phyloP scores from a whole-genome alignment of 169 alveolate genomes.

The Plasmodium relictum region DNA sequence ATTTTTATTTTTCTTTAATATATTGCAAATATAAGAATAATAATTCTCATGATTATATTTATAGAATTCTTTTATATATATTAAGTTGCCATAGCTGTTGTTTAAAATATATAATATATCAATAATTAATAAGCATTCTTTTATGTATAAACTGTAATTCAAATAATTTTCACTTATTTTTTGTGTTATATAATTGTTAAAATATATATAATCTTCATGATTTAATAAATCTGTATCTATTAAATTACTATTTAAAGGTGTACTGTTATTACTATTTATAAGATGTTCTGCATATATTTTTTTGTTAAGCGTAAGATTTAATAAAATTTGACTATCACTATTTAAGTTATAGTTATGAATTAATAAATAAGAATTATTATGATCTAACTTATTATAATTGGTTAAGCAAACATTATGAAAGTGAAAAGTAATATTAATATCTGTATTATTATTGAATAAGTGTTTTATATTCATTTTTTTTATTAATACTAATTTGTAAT shows the following conservation, averaged over 20 bases:
- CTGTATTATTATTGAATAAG: slow-evolving; percentile 24
- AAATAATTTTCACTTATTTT: slow-evolving; percentile 46
- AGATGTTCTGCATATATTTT: neutral
- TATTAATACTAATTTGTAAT: slow-evolving; percentile 47
- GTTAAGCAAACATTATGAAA: slow-evolving; percentile 67
- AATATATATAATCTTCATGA: slow-evolving; percentile 8
- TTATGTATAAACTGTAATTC: slow-evolving; percentile 44
- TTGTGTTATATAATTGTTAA: slow-evolving; percentile 63
- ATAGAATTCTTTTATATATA: slow-evolving; percentile 53
- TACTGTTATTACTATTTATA: neutral
- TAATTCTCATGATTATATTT: slow-evolving; percentile 63
- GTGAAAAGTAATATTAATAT: slow-evolving; percentile 42
- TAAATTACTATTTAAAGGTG: neutral
- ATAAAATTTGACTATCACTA: slow-evolving; percentile 10
- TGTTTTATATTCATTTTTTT: slow-evolving; percentile 53
- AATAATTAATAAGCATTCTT: slow-evolving; percentile 59
- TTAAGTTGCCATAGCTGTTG: slow-evolving; percentile 60
- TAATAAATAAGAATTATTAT: slow-evolving; percentile 29
- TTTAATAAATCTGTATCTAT: neutral
- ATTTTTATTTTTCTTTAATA: slow-evolving; percentile 9
- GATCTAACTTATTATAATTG: slow-evolving; percentile 33
- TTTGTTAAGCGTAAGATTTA: neutral
- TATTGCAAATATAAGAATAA: slow-evolving; percentile 6
- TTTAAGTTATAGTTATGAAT: slow-evolving; percentile 28
- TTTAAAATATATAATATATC: slow-evolving; percentile 64